phyloP scores from a whole-genome alignment of 345 rosid genomes.

The Linum lewisii region DNA sequence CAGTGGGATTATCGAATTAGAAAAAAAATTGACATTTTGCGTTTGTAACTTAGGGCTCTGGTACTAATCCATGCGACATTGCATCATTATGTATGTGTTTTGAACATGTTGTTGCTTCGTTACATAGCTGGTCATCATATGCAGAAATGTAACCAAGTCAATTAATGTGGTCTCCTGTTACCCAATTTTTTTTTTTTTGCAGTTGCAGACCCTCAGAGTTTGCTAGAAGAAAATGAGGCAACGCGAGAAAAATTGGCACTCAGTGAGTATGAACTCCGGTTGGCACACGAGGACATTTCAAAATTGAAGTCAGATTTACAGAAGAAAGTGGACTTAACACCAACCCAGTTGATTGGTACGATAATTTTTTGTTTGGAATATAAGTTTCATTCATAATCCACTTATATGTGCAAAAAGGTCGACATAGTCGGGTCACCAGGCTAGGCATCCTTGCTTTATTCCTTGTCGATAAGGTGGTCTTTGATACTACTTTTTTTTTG shows the following conservation, averaged over 20 bases:
- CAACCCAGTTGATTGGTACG: constrained; percentile 42
- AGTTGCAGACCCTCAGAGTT: constrained; percentile 91
- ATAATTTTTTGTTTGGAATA: neutral
- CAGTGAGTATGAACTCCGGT: constrained; percentile 77
- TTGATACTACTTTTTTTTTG: neutral
- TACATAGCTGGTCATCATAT: no score
- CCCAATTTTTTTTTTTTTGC: no score
- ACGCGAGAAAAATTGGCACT: constrained; percentile 71
- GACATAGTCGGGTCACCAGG: neutral
- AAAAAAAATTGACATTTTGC: neutral
- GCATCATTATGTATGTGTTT: no score
- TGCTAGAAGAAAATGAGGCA: constrained; percentile 82
- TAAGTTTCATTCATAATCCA: neutral
- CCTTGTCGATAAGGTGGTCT: neutral
- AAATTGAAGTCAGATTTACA: constrained; percentile 63
- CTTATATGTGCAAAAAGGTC: no score
- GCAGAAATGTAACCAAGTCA: constrained; percentile 10
- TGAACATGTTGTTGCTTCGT: no score
- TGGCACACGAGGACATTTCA: constrained; percentile 79
- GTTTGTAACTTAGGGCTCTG: neutral
- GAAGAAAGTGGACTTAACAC: constrained; percentile 43
- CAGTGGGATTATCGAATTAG: neutral
- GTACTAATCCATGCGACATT: constrained; percentile 5
- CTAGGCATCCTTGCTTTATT: neutral
- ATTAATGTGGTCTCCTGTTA: constrained; percentile 9